A percentile compares a stretch with the other conserved stretches of the same genome.
Evolutionary conservation across 2,329 filamentous ascomycete species (phyloP).

Genomic region (Didymella sp.): DNA sequence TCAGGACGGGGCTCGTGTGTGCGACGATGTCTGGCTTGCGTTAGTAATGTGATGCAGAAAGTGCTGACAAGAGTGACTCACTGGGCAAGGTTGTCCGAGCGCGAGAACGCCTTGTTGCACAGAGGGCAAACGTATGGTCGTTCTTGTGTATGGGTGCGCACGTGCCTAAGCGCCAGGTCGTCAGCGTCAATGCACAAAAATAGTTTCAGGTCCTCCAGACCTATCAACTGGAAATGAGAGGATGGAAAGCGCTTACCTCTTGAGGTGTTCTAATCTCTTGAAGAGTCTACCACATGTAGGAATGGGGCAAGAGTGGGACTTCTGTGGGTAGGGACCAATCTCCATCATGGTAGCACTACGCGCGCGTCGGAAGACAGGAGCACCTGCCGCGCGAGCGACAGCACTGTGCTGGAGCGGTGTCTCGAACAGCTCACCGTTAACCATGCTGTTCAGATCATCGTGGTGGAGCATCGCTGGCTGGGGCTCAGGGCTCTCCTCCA

Average conservation of each 20-base stretch:
- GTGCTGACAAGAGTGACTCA: slow-evolving; percentile 57
- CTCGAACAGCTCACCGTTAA: slow-evolving; percentile 49
- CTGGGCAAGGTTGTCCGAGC: slow-evolving; percentile 99
- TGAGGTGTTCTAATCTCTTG: slow-evolving; percentile 98
- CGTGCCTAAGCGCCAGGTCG: slow-evolving; percentile 73
- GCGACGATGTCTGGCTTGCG: slow-evolving; percentile 64
- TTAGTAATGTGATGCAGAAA: slow-evolving; percentile 42
- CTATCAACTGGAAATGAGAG: slow-evolving; percentile 28
- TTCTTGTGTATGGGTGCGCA: slow-evolving; percentile 99
- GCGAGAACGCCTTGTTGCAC: slow-evolving; percentile 98
- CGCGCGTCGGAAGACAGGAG: slow-evolving; percentile 84
- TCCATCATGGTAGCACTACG: slow-evolving; percentile 97
- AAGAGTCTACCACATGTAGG: slow-evolving; percentile 96
- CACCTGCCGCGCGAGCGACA: slow-evolving; percentile 65
- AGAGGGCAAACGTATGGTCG: slow-evolving; percentile 96
- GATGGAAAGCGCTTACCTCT: slow-evolving; percentile 76
- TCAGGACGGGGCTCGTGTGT: slow-evolving; percentile 81
- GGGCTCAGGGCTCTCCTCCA: slow-evolving; percentile 81
- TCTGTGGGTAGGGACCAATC: slow-evolving; percentile 93
- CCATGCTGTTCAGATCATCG: slow-evolving; percentile 67
- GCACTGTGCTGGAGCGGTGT: slow-evolving; percentile 63
- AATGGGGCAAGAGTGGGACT: slow-evolving; percentile 99
- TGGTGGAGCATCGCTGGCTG: slow-evolving; percentile 72
- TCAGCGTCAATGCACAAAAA: slow-evolving; percentile 56
- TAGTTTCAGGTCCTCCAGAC: slow-evolving; percentile 17